Evolutionary conservation across 2,329 filamentous ascomycete species (phyloP), one percentile per base, ranked within the genome.

Genomic region (Diaporthe citri): DNA sequence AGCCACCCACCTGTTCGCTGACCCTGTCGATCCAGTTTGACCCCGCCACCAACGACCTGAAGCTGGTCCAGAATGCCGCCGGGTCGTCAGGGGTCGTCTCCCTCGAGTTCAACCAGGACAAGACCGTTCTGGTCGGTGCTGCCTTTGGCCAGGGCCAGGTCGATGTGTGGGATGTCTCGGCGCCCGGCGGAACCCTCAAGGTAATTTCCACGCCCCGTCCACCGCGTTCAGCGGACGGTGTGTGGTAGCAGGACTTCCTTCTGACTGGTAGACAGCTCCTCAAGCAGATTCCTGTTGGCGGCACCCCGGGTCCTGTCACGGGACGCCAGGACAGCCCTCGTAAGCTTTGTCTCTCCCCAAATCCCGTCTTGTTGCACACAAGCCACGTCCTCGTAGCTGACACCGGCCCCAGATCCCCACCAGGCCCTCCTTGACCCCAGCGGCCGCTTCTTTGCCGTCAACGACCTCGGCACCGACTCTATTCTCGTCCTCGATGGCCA

Each of bases 391-490:
- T 31, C 39, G 8, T 25, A 34, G 51, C 51, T 71, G 28, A 71
- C 57, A 34, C 2, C 3, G 31, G 3, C 52, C 20, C 4, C 36
- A 74, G 60, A 86, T 72, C 86, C 88, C 36, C 88, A 90, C 79
- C 86, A 89, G 81, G 82, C 85, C 15, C 80, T 87, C 34, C 82
- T 87, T 13, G 87, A 90, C 76, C 87, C 87, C 10, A 85, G 84
- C 4, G 88, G 88, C 39, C 84, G 85, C 64, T 90, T 83, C 82
- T 88, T 88, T 78, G 82, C 85, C 73, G 82, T 88, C 72, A 85
- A 85, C 75, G 86, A 90, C 77, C 85, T 90, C 15, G 88, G 87
- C 75, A 86, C 84, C 43, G 87, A 90, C 81, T 79, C 81, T n/a
- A 77, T 90, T 46, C 77, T 87, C 48, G 78, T 89, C 72, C 80